These are phyloP conservation scores for Nicotiana sylvestris DNA, from an alignment of 257 asterid genomes.

Conservation along the genomic window DNA sequence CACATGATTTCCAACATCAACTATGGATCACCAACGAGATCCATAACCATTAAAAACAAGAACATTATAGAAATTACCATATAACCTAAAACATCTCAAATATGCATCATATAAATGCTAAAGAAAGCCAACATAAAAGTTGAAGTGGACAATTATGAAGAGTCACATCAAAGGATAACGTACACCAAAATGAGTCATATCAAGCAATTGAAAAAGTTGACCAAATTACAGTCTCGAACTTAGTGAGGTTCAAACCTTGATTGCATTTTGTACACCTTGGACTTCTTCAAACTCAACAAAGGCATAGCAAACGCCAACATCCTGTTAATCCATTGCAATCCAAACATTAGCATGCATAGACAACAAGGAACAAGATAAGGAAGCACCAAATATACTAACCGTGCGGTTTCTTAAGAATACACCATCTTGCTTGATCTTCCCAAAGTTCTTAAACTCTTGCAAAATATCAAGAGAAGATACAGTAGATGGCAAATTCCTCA, in stretches of 20 bases:
- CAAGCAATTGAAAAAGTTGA: background rate
- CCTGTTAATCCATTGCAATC: slow-evolving; percentile 44
- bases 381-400: slow-evolving; percentile 34
- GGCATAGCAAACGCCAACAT: slow-evolving; percentile 73
- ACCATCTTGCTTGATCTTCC: slow-evolving; percentile 72
- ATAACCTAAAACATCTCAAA: background rate
- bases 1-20: background rate
- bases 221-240: background rate
- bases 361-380: slow-evolving; percentile 3
- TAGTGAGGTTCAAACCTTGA: slow-evolving; percentile 40
- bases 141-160: background rate
- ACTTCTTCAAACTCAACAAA: slow-evolving; percentile 82
- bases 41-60: background rate
- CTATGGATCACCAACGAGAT: background rate
- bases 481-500: slow-evolving; percentile 61
- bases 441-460: slow-evolving; percentile 68
- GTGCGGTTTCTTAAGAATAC: slow-evolving; percentile 59
- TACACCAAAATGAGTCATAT: background rate
- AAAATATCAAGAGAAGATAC: slow-evolving; percentile 51
- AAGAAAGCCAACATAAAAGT: background rate
- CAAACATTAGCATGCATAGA: slow-evolving; percentile 19
- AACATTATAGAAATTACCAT: background rate
- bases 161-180: background rate
- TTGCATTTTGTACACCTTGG: slow-evolving; percentile 69
- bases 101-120: background rate